Evolutionary conservation across 148 eudicot genomes (phyloP).

Genomic region (Heliamphora exappendiculata): DNA sequence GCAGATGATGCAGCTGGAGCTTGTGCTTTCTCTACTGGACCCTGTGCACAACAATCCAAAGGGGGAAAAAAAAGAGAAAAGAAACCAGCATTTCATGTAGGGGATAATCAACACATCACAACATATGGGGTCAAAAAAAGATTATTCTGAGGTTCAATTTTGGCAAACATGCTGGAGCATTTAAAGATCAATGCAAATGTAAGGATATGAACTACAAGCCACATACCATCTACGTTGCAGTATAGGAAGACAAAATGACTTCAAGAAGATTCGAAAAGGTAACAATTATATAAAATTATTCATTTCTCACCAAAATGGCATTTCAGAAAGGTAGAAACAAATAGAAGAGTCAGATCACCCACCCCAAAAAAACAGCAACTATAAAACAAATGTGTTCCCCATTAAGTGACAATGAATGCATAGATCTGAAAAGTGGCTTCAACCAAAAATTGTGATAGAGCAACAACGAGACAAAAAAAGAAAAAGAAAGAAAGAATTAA

Average conservation of each 20-base stretch:
- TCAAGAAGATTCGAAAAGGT: too few species aligned
- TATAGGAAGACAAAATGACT: too few species aligned
- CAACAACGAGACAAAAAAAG: background rate
- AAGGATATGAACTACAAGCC: background rate
- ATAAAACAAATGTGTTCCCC: too few species aligned
- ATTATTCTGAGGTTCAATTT: too few species aligned
- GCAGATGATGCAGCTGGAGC: slow-evolving; percentile 19
- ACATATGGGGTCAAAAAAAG: too few species aligned
- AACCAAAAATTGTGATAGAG: too few species aligned
- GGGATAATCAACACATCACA: background rate
- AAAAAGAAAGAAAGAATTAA: background rate
- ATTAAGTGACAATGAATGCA: too few species aligned
- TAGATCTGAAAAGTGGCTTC: too few species aligned
- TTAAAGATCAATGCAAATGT: background rate
- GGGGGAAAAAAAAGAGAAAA: background rate
- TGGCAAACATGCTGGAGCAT: background rate
- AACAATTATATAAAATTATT: too few species aligned
- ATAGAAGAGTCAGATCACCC: background rate
- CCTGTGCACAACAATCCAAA: slow-evolving; percentile 20
- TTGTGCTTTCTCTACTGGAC: slow-evolving; percentile 48
- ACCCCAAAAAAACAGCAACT: too few species aligned
- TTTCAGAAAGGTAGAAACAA: background rate
- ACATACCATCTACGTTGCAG: too few species aligned
- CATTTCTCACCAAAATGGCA: too few species aligned
- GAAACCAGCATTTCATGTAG: background rate